phyloP scores from a whole-genome alignment of 352 stramenopile species.

The Phytophthora cryptogea region DNA sequence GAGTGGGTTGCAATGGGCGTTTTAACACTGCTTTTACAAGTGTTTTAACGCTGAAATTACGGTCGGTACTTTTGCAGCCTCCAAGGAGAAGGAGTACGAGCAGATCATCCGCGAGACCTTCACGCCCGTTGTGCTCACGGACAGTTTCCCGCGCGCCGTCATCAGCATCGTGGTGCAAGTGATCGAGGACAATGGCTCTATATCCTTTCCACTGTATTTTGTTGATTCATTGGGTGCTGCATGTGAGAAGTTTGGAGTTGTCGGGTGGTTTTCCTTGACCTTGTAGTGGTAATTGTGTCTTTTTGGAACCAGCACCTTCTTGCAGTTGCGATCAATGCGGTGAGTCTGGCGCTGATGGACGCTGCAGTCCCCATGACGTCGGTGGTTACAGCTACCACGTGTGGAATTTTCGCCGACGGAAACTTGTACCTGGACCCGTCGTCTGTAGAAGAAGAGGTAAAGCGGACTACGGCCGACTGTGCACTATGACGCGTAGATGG shows the following conservation, averaged over 20 bases:
- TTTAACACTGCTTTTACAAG: neutral
- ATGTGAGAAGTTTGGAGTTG: slow-evolving; percentile 5
- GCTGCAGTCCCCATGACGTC: slow-evolving; percentile 78
- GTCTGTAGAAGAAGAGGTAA: slow-evolving; percentile 74
- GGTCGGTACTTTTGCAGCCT: slow-evolving; percentile 37
- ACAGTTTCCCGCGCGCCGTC: slow-evolving; percentile 80
- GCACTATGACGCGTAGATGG: neutral
- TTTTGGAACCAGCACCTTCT: slow-evolving; percentile 47
- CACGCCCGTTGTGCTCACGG: slow-evolving; percentile 62
- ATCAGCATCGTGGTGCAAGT: slow-evolving; percentile 89
- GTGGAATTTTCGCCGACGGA: slow-evolving; percentile 64
- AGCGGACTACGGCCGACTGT: neutral
- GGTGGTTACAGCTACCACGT: slow-evolving; percentile 73
- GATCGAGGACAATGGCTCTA: slow-evolving; percentile 81
- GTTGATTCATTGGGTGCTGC: slow-evolving; percentile 14
- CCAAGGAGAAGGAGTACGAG: slow-evolving; percentile 87
- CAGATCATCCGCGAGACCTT: slow-evolving; percentile 83
- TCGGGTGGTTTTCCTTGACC: slow-evolving; percentile 47
- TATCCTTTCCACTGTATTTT: slow-evolving; percentile 48
- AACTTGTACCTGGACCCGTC: slow-evolving; percentile 75
- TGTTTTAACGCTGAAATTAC: neutral
- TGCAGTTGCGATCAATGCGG: slow-evolving; percentile 82
- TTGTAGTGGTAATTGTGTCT: slow-evolving; percentile 15
- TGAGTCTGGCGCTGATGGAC: slow-evolving; percentile 78
- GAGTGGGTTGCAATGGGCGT: slow-evolving; percentile 43